Conservation (phyloP, 768 basidiomycete species). For the Mrakia hoshinonis region DNA sequence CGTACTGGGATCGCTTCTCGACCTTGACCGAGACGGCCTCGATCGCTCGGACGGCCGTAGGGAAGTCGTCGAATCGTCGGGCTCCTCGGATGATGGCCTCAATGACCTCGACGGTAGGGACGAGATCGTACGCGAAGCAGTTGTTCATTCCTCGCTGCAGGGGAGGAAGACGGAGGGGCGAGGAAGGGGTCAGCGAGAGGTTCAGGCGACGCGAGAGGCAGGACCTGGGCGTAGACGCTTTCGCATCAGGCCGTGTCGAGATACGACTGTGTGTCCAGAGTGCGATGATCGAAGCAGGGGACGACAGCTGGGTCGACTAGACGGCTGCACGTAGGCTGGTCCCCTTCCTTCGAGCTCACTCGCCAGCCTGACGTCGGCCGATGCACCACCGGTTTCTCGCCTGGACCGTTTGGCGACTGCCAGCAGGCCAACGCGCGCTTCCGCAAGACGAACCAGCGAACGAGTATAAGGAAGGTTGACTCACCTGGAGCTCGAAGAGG, state of each 20-base stretch:
- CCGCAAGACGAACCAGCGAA: too few species aligned
- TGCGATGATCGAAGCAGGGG: too few species aligned
- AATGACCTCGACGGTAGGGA: conserved; percentile 71
- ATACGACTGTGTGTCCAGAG: too few species aligned
- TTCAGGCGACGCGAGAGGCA: neutral
- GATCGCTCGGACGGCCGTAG: conserved; percentile 90
- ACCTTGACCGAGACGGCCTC: conserved; percentile 97
- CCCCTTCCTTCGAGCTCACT: too few species aligned
- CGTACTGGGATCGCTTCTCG: conserved; percentile 91
- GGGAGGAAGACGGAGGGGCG: neutral
- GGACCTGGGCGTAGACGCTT: neutral
- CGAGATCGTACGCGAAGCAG: conserved; percentile 97
- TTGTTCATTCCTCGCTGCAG: conserved; percentile 93
- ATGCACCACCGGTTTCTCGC: too few species aligned
- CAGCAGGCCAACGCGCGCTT: too few species aligned
- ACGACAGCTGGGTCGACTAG: too few species aligned
- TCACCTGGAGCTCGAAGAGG: conserved; percentile 71
- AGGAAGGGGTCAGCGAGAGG: neutral
- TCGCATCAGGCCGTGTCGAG: too few species aligned
- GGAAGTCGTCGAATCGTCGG: conserved; percentile 89
- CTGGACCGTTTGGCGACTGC: too few species aligned
- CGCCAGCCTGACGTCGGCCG: too few species aligned
- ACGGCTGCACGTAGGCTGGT: too few species aligned
- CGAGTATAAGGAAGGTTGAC: neutral
- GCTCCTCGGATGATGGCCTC: conserved; percentile 81